A percentile compares a stretch with the other conserved stretches of the same genome.
phyloP scores from a whole-genome alignment of 2,329 filamentous ascomycete species.

The Trichoderma sp. region DNA sequence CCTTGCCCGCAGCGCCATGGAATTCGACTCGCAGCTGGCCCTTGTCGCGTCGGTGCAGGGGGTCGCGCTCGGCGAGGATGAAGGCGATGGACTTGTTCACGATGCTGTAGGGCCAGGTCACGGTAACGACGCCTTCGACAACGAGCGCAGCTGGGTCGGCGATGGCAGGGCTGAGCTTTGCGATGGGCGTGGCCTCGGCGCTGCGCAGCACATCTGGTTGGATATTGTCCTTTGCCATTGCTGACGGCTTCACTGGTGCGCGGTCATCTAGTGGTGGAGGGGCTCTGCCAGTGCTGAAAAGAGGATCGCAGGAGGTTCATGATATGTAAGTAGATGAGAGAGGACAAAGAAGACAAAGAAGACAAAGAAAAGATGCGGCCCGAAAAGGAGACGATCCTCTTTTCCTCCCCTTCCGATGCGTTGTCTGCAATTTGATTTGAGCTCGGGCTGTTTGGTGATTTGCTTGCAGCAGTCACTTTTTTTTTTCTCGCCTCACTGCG shows the following conservation, averaged over 20 bases:
- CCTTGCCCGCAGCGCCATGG: conserved; percentile 65
- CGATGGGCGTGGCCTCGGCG: conserved; percentile 49
- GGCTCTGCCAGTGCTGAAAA: conserved; percentile 5
- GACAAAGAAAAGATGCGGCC: background rate
- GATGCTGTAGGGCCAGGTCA: conserved; percentile 89
- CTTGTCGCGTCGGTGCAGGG: conserved; percentile 69
- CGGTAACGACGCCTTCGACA: conserved; percentile 71
- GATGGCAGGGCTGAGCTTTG: conserved; percentile 51
- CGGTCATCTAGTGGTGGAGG: conserved; percentile 13
- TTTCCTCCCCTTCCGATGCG: background rate
- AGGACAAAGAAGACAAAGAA: background rate
- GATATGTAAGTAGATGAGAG: background rate
- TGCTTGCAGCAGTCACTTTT: conserved; percentile 4
- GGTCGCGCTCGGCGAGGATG: conserved; percentile 79
- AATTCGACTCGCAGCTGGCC: conserved; percentile 83
- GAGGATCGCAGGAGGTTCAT: conserved; percentile 8
- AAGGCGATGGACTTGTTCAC: conserved; percentile 72
- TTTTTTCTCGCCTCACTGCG: conserved; percentile 14
- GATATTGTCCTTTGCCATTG: conserved; percentile 28
- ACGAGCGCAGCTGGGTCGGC: conserved; percentile 39
- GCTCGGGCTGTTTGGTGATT: background rate
- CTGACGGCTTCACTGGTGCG: conserved; percentile 8
- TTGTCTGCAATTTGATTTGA: background rate
- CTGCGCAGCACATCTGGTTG: conserved; percentile 27
- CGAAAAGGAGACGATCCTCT: background rate